Evolutionary conservation across 176 grass and related monocot species (phyloP), one percentile per base, ranked within the genome.

Genomic region (Oryza meridionalis): DNA sequence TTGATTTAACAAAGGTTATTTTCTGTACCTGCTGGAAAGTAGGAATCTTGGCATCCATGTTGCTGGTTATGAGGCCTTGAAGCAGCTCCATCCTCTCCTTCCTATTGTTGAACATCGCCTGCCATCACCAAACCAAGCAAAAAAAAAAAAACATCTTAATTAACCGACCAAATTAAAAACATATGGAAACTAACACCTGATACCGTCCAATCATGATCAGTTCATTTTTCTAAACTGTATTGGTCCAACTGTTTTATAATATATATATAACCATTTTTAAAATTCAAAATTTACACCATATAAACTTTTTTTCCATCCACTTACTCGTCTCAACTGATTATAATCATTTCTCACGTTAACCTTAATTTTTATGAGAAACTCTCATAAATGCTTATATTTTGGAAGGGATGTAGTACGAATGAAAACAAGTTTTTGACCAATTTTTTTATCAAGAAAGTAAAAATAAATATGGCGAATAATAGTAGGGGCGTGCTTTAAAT

Each of bases 31-130:
- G 96, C 83, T 81, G 50, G 65, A 96, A 94, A 44, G 46, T 74
- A 11, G 97, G 93, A 27, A 91, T 92, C 27, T 80, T 96, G 24
- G 91, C 88, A 44, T 99, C 97, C 29, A 78, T 72, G 78, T 89
- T 96, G 81, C 91, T 96, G 32, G 80, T 90, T 72, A 99, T 77
- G 65, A 94, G 69, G 24, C 88, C 91, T 71, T 96, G 93, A 16
- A 99, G 64, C 65, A 99, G 70, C 86, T 99, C 93, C 78, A 82
- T 84, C 79, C 88, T 92, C 79, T 99, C 89, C 81, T 92, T 96
- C 49, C 76, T 92, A 15, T 92, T 84, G 3, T 43, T 86, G 75
- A 94, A 99, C 97, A 99, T 99, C 13, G 86, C 88, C 96, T 99
- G 33, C 40, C 21, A 27, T 24, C 74, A 86, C 79, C 59, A 40